phyloP scores from a whole-genome alignment of 106 monocot genomes.

The Dioscorea alata region DNA sequence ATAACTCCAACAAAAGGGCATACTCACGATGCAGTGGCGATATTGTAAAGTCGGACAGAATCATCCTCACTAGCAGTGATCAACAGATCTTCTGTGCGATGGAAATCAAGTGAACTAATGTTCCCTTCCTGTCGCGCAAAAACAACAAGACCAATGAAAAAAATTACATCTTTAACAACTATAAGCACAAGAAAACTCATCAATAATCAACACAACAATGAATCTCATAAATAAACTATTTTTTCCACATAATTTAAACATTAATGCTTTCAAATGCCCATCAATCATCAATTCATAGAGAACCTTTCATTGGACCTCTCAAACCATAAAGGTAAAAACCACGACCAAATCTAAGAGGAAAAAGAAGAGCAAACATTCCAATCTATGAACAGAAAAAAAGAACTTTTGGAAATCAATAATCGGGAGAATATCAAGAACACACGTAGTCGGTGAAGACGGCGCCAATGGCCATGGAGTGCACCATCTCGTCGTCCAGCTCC shows the following conservation, averaged over 20 bases:
- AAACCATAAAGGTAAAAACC: not conserved
- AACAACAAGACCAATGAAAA: not conserved
- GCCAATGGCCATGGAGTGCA: slow-evolving; percentile 51
- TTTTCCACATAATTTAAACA: too few species aligned
- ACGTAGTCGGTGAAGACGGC: slow-evolving; percentile 61
- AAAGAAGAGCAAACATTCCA: too few species aligned
- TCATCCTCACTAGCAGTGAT: slow-evolving; percentile 92
- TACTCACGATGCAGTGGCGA: slow-evolving; percentile 74
- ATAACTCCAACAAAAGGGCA: not conserved
- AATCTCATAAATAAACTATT: too few species aligned
- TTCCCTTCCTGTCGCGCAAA: slow-evolving; percentile 57
- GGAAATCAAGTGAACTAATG: slow-evolving; percentile 85
- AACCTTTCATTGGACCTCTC: too few species aligned
- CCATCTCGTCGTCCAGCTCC: slow-evolving; percentile 37
- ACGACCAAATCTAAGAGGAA: not conserved
- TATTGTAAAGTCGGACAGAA: slow-evolving; percentile 80
- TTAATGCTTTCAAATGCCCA: too few species aligned
- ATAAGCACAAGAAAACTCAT: too few species aligned
- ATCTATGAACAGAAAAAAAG: too few species aligned
- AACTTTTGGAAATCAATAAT: not conserved
- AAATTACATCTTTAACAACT: too few species aligned
- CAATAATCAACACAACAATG: too few species aligned
- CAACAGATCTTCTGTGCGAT: slow-evolving; percentile 77
- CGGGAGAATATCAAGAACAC: slow-evolving; percentile 3
- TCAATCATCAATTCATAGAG: too few species aligned